Percentiles rank a stretch among this genome's conserved stretches.
phyloP scores from a whole-genome alignment of 2,329 filamentous ascomycete species.

The Cladosporium sphaerospermum region DNA sequence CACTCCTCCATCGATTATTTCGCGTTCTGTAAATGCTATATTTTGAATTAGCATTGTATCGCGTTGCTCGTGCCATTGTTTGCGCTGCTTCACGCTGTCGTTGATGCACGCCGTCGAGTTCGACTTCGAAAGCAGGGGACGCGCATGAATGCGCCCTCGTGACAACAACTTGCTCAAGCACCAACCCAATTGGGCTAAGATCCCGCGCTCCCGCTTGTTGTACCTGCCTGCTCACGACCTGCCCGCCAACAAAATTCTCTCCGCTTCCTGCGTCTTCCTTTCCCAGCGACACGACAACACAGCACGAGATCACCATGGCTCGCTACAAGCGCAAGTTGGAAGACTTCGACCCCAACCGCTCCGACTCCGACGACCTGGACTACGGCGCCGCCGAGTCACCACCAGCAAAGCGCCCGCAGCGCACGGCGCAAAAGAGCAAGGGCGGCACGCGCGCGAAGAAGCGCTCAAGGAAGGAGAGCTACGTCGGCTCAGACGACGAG shows the following conservation, averaged over 20 bases:
- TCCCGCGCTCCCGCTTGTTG: too few relatives aligned
- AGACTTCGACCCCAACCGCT: constrained; percentile 32
- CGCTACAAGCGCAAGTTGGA: constrained; percentile 33
- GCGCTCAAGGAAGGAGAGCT: constrained; percentile 33
- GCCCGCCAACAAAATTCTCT: too few relatives aligned
- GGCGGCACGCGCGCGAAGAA: constrained; percentile 22
- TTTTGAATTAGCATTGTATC: background rate
- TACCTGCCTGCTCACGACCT: too few relatives aligned
- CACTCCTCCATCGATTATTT: too few relatives aligned
- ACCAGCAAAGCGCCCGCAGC: constrained; percentile 15
- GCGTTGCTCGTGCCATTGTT: background rate
- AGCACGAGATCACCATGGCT: background rate
- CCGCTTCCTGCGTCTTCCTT: too few relatives aligned
- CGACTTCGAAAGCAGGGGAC: constrained; percentile 1
- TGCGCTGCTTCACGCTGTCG: background rate
- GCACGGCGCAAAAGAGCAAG: constrained; percentile 19
- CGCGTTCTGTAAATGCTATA: background rate
- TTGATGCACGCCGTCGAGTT: constrained; percentile 1
- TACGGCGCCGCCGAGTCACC: constrained; percentile 24
- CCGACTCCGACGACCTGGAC: constrained; percentile 34
- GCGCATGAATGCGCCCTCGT: constrained; percentile 5
- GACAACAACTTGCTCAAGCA: background rate
- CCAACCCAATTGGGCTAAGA: too few relatives aligned
- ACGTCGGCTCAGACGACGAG: constrained; percentile 43
- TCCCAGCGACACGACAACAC: too few relatives aligned